Evolutionary conservation across 78 protist species (phyloP).

Genomic region (Dictyostelium brefeldianum): DNA sequence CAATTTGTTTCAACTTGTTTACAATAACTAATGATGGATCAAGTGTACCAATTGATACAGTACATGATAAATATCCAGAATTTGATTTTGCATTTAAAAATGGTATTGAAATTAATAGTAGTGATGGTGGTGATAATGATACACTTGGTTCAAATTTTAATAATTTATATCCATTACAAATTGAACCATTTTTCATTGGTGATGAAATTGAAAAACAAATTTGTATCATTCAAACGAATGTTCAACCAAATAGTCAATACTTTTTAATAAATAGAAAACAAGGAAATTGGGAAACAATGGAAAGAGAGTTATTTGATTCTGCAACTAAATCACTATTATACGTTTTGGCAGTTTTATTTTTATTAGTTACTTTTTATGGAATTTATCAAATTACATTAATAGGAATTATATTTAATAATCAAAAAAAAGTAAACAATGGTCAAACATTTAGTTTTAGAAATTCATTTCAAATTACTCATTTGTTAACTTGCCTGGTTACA

Average conservation of each 20-base stretch:
- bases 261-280: not conserved
- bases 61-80: not conserved
- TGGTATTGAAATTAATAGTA: not conserved
- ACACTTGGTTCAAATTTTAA: not conserved
- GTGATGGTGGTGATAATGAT: not conserved
- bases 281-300: not conserved
- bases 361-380: not conserved
- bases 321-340: not conserved
- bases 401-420: not conserved
- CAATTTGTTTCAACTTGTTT: not conserved
- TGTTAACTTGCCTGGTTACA: not conserved
- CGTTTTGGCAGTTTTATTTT: not conserved
- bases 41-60: too few species aligned
- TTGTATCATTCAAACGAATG: not conserved
- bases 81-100: constrained; percentile 2
- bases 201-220: not conserved
- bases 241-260: not conserved
- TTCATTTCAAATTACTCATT: not conserved
- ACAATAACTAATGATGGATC: too few species aligned
- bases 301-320: not conserved
- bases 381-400: not conserved
- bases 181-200: not conserved
- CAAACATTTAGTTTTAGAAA: too few species aligned
- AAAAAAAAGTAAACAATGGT: not conserved
- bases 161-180: not conserved